These are phyloP conservation scores for Aureobasidium vineae DNA, from an alignment of 2,329 filamentous ascomycete genomes.

Conservation along the genomic window DNA sequence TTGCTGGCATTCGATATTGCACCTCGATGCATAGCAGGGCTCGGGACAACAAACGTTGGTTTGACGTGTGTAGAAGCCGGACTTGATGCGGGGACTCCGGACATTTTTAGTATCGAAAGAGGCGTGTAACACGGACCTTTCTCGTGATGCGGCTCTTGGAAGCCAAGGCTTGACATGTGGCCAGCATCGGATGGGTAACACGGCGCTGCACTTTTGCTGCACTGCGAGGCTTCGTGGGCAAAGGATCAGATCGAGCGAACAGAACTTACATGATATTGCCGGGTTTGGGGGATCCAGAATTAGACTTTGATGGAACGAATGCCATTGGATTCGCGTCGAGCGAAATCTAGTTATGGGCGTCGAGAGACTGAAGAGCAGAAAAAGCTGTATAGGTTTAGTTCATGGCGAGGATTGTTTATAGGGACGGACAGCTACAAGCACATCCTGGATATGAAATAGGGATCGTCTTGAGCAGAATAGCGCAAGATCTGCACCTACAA, in stretches of 20 bases:
- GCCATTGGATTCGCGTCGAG: background rate
- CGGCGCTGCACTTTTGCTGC: background rate
- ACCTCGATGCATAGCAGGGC: background rate
- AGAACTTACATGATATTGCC: background rate
- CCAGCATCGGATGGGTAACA: background rate
- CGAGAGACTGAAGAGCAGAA: background rate
- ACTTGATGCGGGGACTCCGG: constrained; percentile 24
- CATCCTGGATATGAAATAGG: background rate
- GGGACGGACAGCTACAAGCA: constrained; percentile 1
- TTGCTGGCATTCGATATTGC: constrained; percentile 1
- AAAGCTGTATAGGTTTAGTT: background rate
- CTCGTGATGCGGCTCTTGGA: constrained; percentile 14
- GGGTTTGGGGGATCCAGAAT: background rate
- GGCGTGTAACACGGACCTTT: constrained; percentile 7
- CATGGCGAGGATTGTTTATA: constrained; percentile 13
- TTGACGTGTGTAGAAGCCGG: constrained; percentile 22
- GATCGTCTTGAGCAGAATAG: background rate
- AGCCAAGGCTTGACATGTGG: constrained; percentile 8
- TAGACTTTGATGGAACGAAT: background rate
- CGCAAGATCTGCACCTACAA: constrained; percentile 9
- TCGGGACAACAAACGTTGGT: constrained; percentile 3
- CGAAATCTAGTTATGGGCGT: background rate
- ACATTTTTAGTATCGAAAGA: background rate
- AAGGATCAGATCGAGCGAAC: background rate
- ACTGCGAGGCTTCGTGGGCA: background rate